Conservation (phyloP, 1,284 basidiomycete species). For the Afroboletus lepidellus region DNA sequence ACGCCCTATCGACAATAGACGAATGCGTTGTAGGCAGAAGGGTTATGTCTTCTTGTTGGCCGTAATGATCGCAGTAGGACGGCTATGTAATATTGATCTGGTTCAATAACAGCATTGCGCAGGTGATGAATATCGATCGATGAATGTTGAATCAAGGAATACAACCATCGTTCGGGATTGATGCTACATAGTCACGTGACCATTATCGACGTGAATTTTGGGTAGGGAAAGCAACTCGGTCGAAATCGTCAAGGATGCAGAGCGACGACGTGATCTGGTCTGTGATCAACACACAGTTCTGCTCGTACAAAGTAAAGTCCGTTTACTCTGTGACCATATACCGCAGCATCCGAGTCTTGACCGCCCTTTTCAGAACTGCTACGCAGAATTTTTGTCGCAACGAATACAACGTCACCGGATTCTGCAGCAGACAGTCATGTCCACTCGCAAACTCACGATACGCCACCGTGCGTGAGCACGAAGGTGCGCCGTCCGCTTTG, state of each 20-base stretch:
- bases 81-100: too few relatives aligned
- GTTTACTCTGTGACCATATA: slow-evolving; percentile 31
- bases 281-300: slow-evolving; percentile 90
- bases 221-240: not conserved
- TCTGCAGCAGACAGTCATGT: slow-evolving; percentile 95
- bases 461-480: slow-evolving; percentile 94
- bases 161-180: too few relatives aligned
- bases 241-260: slow-evolving; percentile 53
- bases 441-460: slow-evolving; percentile 96
- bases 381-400: slow-evolving; percentile 99
- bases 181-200: not conserved
- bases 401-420: slow-evolving; percentile 98
- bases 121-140: too few relatives aligned
- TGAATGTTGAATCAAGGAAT: too few relatives aligned
- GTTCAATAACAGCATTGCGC: too few relatives aligned
- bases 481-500: slow-evolving; percentile 58
- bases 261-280: slow-evolving; percentile 97
- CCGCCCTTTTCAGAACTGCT: slow-evolving; percentile 58
- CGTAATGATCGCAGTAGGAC: too few relatives aligned
- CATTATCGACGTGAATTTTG: not conserved
- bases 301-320: slow-evolving; percentile 97
- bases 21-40: too few relatives aligned
- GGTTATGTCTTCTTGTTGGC: too few relatives aligned
- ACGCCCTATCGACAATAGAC: too few relatives aligned
- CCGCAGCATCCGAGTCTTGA: slow-evolving; percentile 2